Evolutionary conservation across 108 stramenopile genomes (phyloP).

Genomic region (Skeletonema marinoi): DNA sequence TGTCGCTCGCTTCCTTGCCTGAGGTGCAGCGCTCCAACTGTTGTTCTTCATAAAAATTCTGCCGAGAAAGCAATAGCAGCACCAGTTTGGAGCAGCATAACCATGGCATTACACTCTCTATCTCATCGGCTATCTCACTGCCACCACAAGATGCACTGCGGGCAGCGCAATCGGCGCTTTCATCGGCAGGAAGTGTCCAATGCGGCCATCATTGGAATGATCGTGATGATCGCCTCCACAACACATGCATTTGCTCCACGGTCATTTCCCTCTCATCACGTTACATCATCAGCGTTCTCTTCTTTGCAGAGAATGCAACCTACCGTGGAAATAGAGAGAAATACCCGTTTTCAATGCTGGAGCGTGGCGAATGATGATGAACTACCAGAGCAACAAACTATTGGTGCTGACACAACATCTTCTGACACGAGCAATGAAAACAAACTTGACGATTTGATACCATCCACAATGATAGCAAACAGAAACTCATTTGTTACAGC

Average conservation of each 20-base stretch:
- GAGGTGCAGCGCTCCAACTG: neutral
- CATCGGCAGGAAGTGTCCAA: neutral
- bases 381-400: neutral
- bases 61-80: neutral
- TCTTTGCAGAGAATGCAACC: neutral
- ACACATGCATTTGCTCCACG: neutral
- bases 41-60: neutral
- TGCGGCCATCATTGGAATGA: neutral
- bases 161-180: neutral
- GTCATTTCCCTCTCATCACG: neutral
- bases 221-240: neutral
- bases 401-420: neutral
- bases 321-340: neutral
- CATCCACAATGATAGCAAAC: neutral
- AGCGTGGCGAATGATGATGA: neutral
- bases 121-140: neutral
- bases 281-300: neutral
- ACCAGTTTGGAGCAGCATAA: too few species aligned
- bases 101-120: too few species aligned
- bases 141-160: neutral
- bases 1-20: neutral
- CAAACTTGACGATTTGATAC: slow-evolving; percentile 12
- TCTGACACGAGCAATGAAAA: neutral
- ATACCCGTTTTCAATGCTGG: neutral
- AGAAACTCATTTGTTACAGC: neutral